Base-by-base conservation (phyloP, 352 stramenopile genomes). In the Globisporangium spinosum region DNA sequence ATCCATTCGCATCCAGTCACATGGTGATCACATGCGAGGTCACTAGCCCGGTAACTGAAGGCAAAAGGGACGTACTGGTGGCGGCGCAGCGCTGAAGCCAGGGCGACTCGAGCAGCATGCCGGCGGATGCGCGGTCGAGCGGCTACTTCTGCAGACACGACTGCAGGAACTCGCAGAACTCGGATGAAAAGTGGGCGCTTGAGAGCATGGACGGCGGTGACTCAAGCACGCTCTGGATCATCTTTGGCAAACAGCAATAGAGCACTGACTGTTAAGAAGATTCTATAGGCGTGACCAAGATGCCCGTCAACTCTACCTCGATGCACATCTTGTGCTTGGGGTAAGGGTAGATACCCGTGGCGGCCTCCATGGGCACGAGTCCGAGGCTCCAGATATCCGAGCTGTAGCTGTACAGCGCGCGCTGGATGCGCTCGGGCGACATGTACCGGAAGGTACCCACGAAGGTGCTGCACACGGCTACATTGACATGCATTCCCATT, bases 391-490 rank as follows among this genome's bases (percentile, higher is more conserved):
- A 98, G 57, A 98, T 91, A 72, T 98, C 94, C 49, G 83, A 95
- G 55, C 82, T 90, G 76, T 94, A 94, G 69, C 85, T 85, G 80
- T 98, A 98, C 22, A 89, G 79, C 56, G 85, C 77, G 67, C 89
- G 80, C 70, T 97, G 80, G 71, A 94, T 96, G 51, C 97, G 88
- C 75, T 98, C 93, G 4, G 93, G 93, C 7, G 85, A 93, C 82
- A 98, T 97, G 74, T 98, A 98, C 49, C 94, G 93, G 40, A 96
- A 96, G 54, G 93, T 98, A 29, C 93, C 93, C 23, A 98, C 89
- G 70, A 97, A 99, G n/a, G 96, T 98, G 57, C 82, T 87, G 67
- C 90, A 97, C 75, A 97, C 97, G 45, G 97, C 87, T 85, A 82
- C 13, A 40, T 1, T 23, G 22, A 38, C 23, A 55, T 34, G 45